Percentiles rank a stretch among this genome's conserved stretches.
phyloP scores from a whole-genome alignment of 345 rosid genomes.

The Eutrema heterophyllum region DNA sequence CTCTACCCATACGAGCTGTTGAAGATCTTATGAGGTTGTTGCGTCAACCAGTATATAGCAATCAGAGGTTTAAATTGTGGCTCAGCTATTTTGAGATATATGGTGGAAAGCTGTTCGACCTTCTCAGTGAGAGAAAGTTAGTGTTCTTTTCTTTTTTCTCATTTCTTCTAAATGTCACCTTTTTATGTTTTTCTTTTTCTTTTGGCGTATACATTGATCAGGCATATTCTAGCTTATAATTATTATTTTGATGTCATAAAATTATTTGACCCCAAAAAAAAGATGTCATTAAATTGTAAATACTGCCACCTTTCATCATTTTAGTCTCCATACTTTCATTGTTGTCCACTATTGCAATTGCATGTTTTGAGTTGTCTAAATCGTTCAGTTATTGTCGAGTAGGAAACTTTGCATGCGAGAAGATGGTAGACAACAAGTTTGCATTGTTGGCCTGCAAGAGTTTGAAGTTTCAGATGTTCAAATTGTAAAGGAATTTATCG shows the following conservation, averaged over 20 bases:
- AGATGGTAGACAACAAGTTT: slow-evolving; percentile 98
- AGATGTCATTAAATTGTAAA: background rate
- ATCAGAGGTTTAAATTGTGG: slow-evolving; percentile 91
- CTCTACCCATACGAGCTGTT: slow-evolving; percentile 81
- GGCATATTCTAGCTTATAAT: background rate
- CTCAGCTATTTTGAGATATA: slow-evolving; percentile 97
- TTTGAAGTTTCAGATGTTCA: slow-evolving; percentile 93
- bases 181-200: slow-evolving; percentile 1
- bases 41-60: slow-evolving; percentile 81
- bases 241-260: background rate
- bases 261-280: background rate
- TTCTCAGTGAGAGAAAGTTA: slow-evolving; percentile 91
- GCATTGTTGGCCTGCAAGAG: slow-evolving; percentile 98
- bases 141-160: slow-evolving; percentile 23
- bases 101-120: slow-evolving; percentile 97
- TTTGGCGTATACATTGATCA: background rate
- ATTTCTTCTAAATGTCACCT: background rate
- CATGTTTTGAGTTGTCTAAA: slow-evolving; percentile 7
- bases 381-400: slow-evolving; percentile 11
- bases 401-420: slow-evolving; percentile 99
- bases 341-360: slow-evolving; percentile 1
- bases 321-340: background rate
- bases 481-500: slow-evolving; percentile 86
- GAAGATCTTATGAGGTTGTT: slow-evolving; percentile 85
- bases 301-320: background rate